These are phyloP conservation scores for Citropsis articulata DNA, from an alignment of 345 rosid genomes.

Conservation along the genomic window DNA sequence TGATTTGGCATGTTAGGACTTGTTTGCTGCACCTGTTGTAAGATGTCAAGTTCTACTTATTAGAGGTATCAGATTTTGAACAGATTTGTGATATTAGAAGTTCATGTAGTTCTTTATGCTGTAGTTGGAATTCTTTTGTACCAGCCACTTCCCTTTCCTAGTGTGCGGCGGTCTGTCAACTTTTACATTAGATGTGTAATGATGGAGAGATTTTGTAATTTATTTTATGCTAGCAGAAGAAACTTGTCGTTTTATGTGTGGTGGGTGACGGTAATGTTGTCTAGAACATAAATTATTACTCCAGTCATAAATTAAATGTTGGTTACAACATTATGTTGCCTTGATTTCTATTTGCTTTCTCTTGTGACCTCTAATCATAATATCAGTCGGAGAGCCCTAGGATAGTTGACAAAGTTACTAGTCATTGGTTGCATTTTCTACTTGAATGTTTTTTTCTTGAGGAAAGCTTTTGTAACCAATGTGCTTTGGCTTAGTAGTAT, in stretches of 20 bases:
- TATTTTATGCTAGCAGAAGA: background rate
- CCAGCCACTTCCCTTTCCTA: too few relatives aligned
- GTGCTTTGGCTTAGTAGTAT: background rate
- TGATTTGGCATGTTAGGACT: background rate
- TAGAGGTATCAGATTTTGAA: background rate
- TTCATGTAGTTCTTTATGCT: background rate
- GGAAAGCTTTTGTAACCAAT: background rate
- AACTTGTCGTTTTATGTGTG: background rate
- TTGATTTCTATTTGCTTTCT: background rate
- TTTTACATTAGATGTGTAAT: background rate
- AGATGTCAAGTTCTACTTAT: background rate
- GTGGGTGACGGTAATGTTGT: background rate
- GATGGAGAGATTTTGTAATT: background rate
- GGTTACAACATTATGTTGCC: background rate
- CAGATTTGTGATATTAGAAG: background rate
- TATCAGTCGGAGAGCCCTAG: background rate
- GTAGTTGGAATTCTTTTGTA: background rate
- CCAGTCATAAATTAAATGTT: background rate
- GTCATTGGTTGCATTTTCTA: background rate
- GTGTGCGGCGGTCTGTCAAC: background rate
- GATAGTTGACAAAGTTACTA: background rate
- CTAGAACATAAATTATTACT: background rate
- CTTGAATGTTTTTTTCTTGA: background rate
- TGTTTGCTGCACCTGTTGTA: background rate
- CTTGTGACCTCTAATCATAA: background rate